Conservation (phyloP, 1,139 yeast species). For the Suhomyces panamericanus region DNA sequence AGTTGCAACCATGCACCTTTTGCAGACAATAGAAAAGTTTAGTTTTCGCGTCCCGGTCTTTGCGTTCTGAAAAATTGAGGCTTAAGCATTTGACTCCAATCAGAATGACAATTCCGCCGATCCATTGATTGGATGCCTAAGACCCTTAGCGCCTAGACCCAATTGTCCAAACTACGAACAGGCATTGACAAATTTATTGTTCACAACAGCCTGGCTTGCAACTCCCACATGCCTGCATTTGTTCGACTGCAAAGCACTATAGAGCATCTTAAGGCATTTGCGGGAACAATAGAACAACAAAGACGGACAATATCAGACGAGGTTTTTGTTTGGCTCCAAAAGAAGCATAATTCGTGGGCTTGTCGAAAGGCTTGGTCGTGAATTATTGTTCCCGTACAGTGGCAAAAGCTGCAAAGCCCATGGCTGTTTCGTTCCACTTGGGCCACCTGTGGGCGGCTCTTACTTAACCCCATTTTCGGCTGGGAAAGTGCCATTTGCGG, state of each 20-base stretch:
- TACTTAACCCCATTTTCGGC: too few relatives aligned
- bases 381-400: too few relatives aligned
- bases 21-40: constrained; percentile 6
- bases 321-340: neutral
- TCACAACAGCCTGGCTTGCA: too few relatives aligned
- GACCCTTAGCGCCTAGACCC: constrained; percentile 4
- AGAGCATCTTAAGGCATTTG: too few relatives aligned
- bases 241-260: too few relatives aligned
- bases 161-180: neutral
- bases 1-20: constrained; percentile 1
- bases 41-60: constrained; percentile 1
- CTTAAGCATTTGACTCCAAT: constrained; percentile 4
- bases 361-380: neutral
- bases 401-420: too few relatives aligned
- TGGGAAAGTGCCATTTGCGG: too few relatives aligned
- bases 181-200: neutral
- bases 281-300: too few relatives aligned
- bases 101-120: neutral
- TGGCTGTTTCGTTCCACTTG: too few relatives aligned
- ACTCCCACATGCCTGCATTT: too few relatives aligned
- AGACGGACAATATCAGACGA: too few relatives aligned
- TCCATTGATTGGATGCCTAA: neutral
- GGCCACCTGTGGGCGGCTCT: too few relatives aligned
- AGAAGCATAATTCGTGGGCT: neutral
- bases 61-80: constrained; percentile 1